A percentile compares a stretch with the other conserved stretches of the same genome.
These are phyloP conservation scores for Lathyrus aphaca DNA, from an alignment of 306 rosid genomes.

Conservation along the genomic window DNA sequence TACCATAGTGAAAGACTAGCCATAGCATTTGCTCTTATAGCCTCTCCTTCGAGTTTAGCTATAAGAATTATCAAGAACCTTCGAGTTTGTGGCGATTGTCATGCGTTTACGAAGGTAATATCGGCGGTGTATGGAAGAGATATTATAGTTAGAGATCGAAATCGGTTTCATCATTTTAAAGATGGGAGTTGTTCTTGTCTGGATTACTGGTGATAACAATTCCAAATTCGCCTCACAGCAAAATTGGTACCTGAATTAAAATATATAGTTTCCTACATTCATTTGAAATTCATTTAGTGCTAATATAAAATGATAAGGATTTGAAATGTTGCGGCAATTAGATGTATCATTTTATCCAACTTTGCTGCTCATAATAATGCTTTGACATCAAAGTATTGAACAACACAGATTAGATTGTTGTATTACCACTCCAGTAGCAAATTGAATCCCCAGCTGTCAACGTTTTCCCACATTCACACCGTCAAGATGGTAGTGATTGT, in stretches of 20 bases:
- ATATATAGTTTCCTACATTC: background rate
- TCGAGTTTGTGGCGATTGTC: slow-evolving; percentile 52
- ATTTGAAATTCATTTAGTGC: background rate
- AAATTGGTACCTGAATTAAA: slow-evolving; percentile 7
- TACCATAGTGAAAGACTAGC: slow-evolving; percentile 56
- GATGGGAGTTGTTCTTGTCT: slow-evolving; percentile 52
- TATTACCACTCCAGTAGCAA: too few relatives aligned
- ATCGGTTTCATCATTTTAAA: slow-evolving; percentile 53
- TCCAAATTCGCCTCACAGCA: slow-evolving; percentile 24
- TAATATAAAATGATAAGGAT: too few relatives aligned
- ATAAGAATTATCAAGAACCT: slow-evolving; percentile 51
- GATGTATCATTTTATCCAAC: too few relatives aligned
- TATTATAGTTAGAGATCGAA: slow-evolving; percentile 50
- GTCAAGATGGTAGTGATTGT: too few relatives aligned
- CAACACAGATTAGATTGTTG: too few relatives aligned
- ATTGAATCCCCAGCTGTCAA: too few relatives aligned
- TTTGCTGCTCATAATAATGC: too few relatives aligned
- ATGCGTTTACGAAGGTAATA: slow-evolving; percentile 44
- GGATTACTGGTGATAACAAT: slow-evolving; percentile 41
- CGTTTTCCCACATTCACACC: too few relatives aligned
- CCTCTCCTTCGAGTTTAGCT: slow-evolving; percentile 38
- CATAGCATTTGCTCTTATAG: slow-evolving; percentile 50
- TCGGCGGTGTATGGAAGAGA: slow-evolving; percentile 41
- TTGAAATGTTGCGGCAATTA: too few relatives aligned
- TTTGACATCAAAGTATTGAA: too few relatives aligned